Percentiles rank a stretch among this genome's conserved stretches.
phyloP scores from a whole-genome alignment of 257 asterid species.

The Avicennia marina region DNA sequence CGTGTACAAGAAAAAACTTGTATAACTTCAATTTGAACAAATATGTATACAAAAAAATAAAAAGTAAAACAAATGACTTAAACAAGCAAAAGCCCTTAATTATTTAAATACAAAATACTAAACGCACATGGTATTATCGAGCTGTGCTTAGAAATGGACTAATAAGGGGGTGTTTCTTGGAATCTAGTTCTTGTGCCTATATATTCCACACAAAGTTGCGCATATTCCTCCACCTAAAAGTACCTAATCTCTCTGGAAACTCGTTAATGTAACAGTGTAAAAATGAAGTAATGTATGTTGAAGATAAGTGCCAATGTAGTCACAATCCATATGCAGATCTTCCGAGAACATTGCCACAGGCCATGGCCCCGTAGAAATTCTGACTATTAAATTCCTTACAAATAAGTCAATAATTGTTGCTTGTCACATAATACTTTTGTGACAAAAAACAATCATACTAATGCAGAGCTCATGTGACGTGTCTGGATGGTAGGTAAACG shows the following conservation, averaged over 20 bases:
- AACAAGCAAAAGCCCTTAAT: too few species aligned
- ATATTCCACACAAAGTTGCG: slow-evolving; percentile 40
- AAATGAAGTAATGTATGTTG: background rate
- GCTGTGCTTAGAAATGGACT: slow-evolving; percentile 18
- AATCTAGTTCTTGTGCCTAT: slow-evolving; percentile 37
- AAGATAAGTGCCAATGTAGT: background rate
- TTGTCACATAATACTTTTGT: background rate
- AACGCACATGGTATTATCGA: slow-evolving; percentile 15
- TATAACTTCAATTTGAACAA: too few species aligned
- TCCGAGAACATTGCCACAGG: background rate
- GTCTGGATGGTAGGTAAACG: slow-evolving; percentile 51
- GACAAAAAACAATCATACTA: background rate
- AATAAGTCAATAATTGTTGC: slow-evolving; percentile 10
- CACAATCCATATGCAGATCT: too few species aligned
- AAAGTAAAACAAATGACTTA: too few species aligned
- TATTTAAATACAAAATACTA: background rate
- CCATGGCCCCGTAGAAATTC: too few species aligned
- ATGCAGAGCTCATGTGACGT: slow-evolving; percentile 39
- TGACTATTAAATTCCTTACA: background rate
- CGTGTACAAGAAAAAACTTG: too few species aligned
- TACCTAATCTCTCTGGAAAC: slow-evolving; percentile 15
- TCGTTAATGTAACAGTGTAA: background rate
- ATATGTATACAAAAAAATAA: too few species aligned
- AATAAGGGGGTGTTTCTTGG: slow-evolving; percentile 6
- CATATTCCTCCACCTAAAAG: slow-evolving; percentile 36